Evolutionary conservation across 2,329 filamentous ascomycete species (phyloP), one percentile per base, ranked within the genome.

Genomic region (Aspergillus oerlinghausenensis): DNA sequence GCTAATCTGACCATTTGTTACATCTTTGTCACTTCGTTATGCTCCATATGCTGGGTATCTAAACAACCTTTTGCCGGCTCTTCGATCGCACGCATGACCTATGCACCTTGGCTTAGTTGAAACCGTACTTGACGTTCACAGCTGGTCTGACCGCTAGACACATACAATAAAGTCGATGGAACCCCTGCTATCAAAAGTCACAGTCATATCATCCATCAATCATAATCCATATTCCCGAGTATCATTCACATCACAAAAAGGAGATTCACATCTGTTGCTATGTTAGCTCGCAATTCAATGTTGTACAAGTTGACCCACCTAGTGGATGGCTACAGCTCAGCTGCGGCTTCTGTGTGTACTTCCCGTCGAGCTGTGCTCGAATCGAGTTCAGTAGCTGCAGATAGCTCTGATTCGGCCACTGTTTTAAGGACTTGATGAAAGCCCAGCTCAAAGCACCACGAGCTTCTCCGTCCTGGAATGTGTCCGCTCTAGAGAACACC

Each of bases 391-490:
- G 82, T 52, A 99, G 80, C 79, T 96, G 87, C 55, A 97, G 87
- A 69, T 99, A 99, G 77, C 88, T 96, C 79, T 97, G 93, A 69
- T 96, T 86, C 0, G 91, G 91, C 70, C 94, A 93, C 77, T 92
- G 89, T 80, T 89, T 90, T 69, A 97, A 82, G 1, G 92, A 86
- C 6, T 85, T 87, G 72, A 97, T 93, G 73, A 99, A 99, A 1
- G 94, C 94, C 86, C 89, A 97, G 11, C 91, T 96, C 90, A 99
- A 94, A 71, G 94, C 94, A 51, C 94, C 94, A 0, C 93, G 97
- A 49, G 94, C 93, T 77, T 97, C 84, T 54, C 90, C 86, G 51
- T 84, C 86, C 65, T 97, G 96, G 40, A 87, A 90, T 6, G 94
- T 93, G 74, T 99, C 94, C 75, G 91, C 90, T 53, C 92, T 96